These are phyloP conservation scores for Claviceps fusiformis DNA, from an alignment of 2,329 filamentous ascomycete genomes.

Conservation along the genomic window DNA sequence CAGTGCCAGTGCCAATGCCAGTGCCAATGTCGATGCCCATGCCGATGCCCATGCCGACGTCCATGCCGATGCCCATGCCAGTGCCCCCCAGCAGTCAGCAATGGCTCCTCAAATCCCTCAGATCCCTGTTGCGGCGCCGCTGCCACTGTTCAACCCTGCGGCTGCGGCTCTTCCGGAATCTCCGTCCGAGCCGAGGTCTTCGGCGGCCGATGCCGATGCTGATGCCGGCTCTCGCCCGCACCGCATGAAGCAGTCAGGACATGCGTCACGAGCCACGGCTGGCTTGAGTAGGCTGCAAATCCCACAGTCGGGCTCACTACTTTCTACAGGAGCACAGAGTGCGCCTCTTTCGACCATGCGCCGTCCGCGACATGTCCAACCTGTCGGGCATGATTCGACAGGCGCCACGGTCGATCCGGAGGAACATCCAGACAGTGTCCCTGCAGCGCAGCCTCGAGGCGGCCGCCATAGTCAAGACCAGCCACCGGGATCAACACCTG, in stretches of 20 bases:
- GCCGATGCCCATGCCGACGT: not conserved
- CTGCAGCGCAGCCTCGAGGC: slow-evolving; percentile 19
- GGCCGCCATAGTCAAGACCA: slow-evolving; percentile 2
- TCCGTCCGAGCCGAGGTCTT: not conserved
- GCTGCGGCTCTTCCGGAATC: not conserved
- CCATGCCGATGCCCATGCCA: not conserved
- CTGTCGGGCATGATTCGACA: not conserved
- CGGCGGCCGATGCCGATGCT: not conserved
- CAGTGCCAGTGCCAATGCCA: not conserved
- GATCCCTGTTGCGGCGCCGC: slow-evolving; percentile 2
- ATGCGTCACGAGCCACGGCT: slow-evolving; percentile 4
- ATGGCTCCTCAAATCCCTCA: slow-evolving; percentile 3
- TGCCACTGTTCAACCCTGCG: slow-evolving; percentile 6
- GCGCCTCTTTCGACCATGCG: not conserved
- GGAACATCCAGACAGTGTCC: slow-evolving; percentile 13
- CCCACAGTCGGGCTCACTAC: not conserved
- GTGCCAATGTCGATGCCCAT: not conserved
- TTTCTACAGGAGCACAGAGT: not conserved
- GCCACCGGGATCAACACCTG: not conserved
- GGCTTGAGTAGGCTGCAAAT: slow-evolving; percentile 8
- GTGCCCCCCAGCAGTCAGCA: not conserved
- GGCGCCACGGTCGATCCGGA: not conserved
- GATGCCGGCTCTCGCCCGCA: not conserved
- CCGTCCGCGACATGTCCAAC: not conserved
- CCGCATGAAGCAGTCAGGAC: not conserved